Percentiles rank a stretch among this genome's conserved stretches.
These are phyloP conservation scores for Glycine soja DNA, from an alignment of 306 rosid genomes.

Conservation along the genomic window DNA sequence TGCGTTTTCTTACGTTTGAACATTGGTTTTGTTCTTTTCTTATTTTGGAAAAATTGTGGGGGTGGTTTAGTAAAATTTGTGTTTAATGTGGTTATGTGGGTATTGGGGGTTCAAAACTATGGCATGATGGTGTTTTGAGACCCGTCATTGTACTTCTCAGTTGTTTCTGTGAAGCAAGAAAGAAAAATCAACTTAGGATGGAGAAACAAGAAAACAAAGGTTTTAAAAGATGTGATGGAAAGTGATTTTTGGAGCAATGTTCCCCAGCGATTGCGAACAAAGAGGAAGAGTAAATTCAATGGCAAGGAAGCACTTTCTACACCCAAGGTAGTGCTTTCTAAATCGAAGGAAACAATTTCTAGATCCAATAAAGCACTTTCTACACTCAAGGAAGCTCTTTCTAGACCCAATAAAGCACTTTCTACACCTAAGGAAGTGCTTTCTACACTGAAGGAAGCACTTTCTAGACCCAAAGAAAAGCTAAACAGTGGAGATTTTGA, in stretches of 20 bases:
- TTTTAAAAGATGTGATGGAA: neutral
- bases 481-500: conserved; percentile 64
- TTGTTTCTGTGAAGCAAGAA: conserved; percentile 18
- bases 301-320: conserved; percentile 1
- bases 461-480: conserved; percentile 40
- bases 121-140: conserved; percentile 18
- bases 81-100: neutral
- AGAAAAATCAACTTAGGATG: neutral
- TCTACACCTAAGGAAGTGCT: conserved; percentile 19
- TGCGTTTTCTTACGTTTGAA: conserved; percentile 7
- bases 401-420: conserved; percentile 44
- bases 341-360: conserved; percentile 42
- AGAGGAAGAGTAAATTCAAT: conserved; percentile 45
- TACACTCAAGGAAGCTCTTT: neutral
- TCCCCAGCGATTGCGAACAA: conserved; percentile 51
- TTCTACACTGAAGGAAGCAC: conserved; percentile 43
- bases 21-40: neutral
- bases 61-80: neutral
- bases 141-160: conserved; percentile 40
- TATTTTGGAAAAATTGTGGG: neutral
- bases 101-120: conserved; percentile 17
- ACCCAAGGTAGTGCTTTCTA: conserved; percentile 31
- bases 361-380: neutral
- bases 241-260: conserved; percentile 14
- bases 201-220: conserved; percentile 5